A percentile compares a stretch with the other conserved stretches of the same genome.
Evolutionary conservation across 2,329 filamentous ascomycete species (phyloP).

Genomic region (Zymoseptoria tritici): DNA sequence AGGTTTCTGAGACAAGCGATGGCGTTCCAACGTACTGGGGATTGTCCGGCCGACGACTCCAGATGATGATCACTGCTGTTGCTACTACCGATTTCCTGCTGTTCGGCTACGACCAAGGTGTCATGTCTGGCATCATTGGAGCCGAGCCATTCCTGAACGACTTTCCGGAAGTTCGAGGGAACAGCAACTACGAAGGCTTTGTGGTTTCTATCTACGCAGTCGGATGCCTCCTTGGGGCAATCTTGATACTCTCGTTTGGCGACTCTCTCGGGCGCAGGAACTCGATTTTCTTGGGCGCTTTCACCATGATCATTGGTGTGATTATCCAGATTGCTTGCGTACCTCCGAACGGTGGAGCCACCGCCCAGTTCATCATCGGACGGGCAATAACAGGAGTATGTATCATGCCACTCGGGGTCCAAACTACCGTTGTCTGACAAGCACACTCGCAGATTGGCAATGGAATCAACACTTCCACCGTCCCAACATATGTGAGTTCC

Average conservation of each 20-base stretch:
- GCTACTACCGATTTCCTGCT: constrained; percentile 13
- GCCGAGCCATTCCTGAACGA: constrained; percentile 28
- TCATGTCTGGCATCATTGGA: constrained; percentile 37
- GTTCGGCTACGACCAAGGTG: constrained; percentile 23
- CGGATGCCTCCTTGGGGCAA: constrained; percentile 38
- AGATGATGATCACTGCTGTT: constrained; percentile 15
- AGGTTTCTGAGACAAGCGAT: constrained; percentile 8
- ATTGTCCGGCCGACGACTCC: constrained; percentile 8
- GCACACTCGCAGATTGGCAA: constrained; percentile 37
- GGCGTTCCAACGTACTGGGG: constrained; percentile 20
- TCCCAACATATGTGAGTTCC: constrained; percentile 43
- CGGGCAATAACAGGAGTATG: constrained; percentile 42
- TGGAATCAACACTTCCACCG: constrained; percentile 49
- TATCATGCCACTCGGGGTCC: background rate
- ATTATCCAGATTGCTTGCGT: constrained; percentile 33
- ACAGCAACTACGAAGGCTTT: constrained; percentile 43
- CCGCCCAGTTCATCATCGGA: constrained; percentile 47
- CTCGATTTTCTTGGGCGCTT: constrained; percentile 36
- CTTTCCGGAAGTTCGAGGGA: constrained; percentile 33
- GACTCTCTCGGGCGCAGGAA: constrained; percentile 37
- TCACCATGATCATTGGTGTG: constrained; percentile 37
- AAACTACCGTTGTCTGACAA: constrained; percentile 6
- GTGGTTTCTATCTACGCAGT: constrained; percentile 48
- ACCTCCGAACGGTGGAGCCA: constrained; percentile 27
- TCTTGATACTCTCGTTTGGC: constrained; percentile 32